phyloP scores from a whole-genome alignment of 768 basidiomycete genomes.

The Leccinum disarticulatum region DNA sequence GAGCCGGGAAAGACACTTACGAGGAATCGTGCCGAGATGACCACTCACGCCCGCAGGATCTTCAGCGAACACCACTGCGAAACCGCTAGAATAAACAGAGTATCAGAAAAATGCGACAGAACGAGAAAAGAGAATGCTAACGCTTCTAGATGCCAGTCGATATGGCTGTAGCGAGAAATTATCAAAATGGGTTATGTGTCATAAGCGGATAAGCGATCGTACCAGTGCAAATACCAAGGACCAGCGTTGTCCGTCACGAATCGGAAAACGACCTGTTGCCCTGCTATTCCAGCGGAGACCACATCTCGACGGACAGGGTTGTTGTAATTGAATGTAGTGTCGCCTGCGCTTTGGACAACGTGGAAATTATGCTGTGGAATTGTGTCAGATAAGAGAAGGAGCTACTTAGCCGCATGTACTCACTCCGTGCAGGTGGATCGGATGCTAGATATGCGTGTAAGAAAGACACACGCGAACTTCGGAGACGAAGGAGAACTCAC shows the following conservation, averaged over 20 bases:
- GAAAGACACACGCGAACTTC: background rate
- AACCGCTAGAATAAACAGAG: constrained; percentile 19
- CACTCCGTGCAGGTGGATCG: constrained; percentile 32
- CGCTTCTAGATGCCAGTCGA: constrained; percentile 32
- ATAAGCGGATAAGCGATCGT: background rate
- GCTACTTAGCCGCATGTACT: background rate
- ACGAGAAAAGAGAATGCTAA: constrained; percentile 6
- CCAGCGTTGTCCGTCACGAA: constrained; percentile 66
- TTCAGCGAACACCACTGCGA: constrained; percentile 29
- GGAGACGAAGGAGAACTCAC: constrained; percentile 18
- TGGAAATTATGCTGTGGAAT: constrained; percentile 34
- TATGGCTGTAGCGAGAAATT: constrained; percentile 19
- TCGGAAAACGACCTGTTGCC: constrained; percentile 51
- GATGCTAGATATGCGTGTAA: constrained; percentile 21
- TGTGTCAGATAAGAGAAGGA: background rate
- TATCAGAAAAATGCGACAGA: background rate
- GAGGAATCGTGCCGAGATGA: constrained; percentile 17
- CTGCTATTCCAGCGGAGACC: constrained; percentile 21
- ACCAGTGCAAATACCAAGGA: constrained; percentile 51
- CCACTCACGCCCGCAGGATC: constrained; percentile 18
- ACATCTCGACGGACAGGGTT: constrained; percentile 39
- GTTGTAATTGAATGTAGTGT: constrained; percentile 30
- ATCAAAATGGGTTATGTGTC: background rate
- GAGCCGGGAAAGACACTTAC: constrained; percentile 7
- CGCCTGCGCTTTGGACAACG: constrained; percentile 35